Evolutionary conservation across 2,329 filamentous ascomycete genomes (phyloP).

Genomic region (Fusarium paranaense): DNA sequence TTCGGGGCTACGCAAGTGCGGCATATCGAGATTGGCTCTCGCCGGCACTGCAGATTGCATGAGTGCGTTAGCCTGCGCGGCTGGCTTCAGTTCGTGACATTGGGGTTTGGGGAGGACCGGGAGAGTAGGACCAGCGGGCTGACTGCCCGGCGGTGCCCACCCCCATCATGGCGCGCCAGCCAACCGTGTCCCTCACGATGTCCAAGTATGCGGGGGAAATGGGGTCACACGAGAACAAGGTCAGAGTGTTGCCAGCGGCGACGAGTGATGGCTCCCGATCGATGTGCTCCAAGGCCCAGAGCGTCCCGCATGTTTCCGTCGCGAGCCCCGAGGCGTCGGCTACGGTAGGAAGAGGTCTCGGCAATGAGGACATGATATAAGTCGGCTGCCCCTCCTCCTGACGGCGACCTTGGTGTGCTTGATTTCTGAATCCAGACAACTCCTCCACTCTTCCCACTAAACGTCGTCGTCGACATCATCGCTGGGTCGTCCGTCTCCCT

Average conservation of each 20-base stretch:
- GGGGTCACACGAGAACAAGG: constrained; percentile 44
- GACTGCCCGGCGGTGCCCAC: constrained; percentile 28
- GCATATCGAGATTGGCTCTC: constrained; percentile 28
- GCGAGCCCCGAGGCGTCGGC: constrained; percentile 42
- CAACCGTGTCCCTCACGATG: constrained; percentile 43
- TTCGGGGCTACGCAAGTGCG: constrained; percentile 16
- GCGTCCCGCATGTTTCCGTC: constrained; percentile 50
- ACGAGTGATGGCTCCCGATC: constrained; percentile 31
- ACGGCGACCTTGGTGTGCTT: constrained; percentile 12
- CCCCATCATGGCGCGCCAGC: constrained; percentile 24
- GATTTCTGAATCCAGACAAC: constrained; percentile 20
- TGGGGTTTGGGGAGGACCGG: constrained; percentile 12
- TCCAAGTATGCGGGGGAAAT: constrained; percentile 43
- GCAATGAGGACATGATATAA: constrained; percentile 46
- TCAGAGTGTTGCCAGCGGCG: constrained; percentile 31
- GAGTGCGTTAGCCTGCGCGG: constrained; percentile 21
- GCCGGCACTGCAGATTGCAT: constrained; percentile 27
- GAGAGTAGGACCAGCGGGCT: constrained; percentile 14
- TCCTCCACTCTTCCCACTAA: constrained; percentile 25
- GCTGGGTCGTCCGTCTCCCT: constrained; percentile 31
- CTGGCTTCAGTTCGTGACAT: constrained; percentile 20
- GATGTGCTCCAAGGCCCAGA: constrained; percentile 32
- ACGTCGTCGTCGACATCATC: constrained; percentile 39
- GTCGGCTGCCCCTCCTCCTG: constrained; percentile 29
- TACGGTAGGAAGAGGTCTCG: constrained; percentile 46